Evolutionary conservation across 169 alveolate species (phyloP), one percentile per base, ranked within the genome.

Genomic region (Theileria annulata): DNA sequence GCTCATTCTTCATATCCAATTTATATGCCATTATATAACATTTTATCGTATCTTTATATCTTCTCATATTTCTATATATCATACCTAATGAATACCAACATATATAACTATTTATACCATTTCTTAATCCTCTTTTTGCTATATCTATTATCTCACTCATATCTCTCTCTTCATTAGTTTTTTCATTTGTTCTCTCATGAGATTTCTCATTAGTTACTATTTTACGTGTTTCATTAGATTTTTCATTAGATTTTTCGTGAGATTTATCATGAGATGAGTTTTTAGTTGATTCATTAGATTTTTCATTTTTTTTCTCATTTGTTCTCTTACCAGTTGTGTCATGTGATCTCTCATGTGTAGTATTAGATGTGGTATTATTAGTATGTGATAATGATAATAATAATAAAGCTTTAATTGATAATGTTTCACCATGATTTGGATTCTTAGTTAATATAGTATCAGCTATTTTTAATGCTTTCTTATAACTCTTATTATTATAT

Each of bases 51-150:
- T 80, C 88, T 28, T 71, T 75, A 47, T 66, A 74, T 28, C 19
- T 66, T 21, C 66, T 80, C 73, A 63, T 9, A 9, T 73, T 64
- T 56, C 75, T 80, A 64, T 80, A 80, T 2, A 80, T 28, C 58
- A 69, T 73, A 23, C 84, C 88, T 58, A 80, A 70, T 12, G 75
- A 64, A 64, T 80, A 59, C 88, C 88, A 80, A 58, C 85, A 80
- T 27, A 74, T 25, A 59, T 67, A 64, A 31, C 84, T 74, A 30
- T 68, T 80, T 12, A 80, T 64, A 51, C 76, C 88, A 31, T 74
- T 21, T 23, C 63, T 72, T 17, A 80, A 69, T 4, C 80, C 88
- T 54, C 74, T 68, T 37, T 47, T 80, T 19, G 88, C 88, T 25
- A 80, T 35, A 9, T 63, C 74, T 37, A 80, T 10, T 28, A 67